These are phyloP conservation scores for Leishmania amazonensis DNA, from an alignment of 208 protist genomes.

Conservation along the genomic window DNA sequence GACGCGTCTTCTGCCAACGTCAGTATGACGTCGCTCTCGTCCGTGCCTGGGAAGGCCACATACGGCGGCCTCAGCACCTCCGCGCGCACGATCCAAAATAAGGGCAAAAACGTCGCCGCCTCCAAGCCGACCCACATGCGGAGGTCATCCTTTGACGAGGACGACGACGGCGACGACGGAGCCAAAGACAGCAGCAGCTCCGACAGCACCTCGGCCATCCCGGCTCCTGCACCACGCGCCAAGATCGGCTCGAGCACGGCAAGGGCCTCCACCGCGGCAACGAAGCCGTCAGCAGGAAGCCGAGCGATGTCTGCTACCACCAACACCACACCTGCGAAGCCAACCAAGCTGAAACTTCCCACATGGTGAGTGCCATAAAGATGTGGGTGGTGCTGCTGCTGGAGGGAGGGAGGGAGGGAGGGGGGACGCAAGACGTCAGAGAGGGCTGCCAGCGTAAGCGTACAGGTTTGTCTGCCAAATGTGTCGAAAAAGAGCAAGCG, in stretches of 20 bases:
- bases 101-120: neutral
- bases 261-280: neutral
- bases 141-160: slow-evolving; percentile 43
- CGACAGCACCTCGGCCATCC: neutral
- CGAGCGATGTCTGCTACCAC: neutral
- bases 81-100: neutral
- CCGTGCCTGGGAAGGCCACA: neutral
- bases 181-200: neutral
- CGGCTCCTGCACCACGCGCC: neutral
- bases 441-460: neutral
- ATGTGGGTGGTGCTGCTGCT: neutral
- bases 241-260: neutral
- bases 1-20: slow-evolving; percentile 8
- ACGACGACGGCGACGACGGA: slow-evolving; percentile 13
- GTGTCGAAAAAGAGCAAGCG: neutral
- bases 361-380: slow-evolving; percentile 18
- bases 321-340: neutral
- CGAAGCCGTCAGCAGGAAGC: neutral
- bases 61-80: neutral
- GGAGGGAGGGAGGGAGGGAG: neutral
- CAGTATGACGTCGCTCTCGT: slow-evolving; percentile 1
- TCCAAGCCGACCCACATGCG: slow-evolving; percentile 10
- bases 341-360: slow-evolving; percentile 32
- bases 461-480: neutral
- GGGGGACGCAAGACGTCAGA: neutral